A percentile compares a stretch with the other conserved stretches of the same genome.
phyloP scores from a whole-genome alignment of 2,329 filamentous ascomycete species.

The Chaetomium globosum region DNA sequence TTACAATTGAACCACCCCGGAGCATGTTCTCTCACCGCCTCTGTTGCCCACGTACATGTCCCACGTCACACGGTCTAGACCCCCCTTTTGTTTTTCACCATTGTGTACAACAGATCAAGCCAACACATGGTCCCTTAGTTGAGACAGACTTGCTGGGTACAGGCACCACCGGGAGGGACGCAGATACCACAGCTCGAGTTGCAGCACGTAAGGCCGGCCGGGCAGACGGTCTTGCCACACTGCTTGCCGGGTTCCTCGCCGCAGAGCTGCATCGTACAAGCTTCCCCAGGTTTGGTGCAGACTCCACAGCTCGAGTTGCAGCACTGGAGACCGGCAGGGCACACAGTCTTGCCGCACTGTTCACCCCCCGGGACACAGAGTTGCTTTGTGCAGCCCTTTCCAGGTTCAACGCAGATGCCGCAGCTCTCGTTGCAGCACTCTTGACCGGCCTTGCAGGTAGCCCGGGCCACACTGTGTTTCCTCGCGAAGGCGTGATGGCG shows the following conservation, averaged over 20 bases:
- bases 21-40: too few relatives aligned
- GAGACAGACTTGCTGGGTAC: conserved; percentile 28
- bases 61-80: background rate
- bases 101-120: too few relatives aligned
- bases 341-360: conserved; percentile 32
- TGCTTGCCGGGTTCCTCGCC: conserved; percentile 3
- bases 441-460: conserved; percentile 24
- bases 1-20: too few relatives aligned
- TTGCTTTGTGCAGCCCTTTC: conserved; percentile 29
- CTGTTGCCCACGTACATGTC: background rate
- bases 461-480: conserved; percentile 24
- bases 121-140: background rate
- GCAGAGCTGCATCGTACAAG: conserved; percentile 34
- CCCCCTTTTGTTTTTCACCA: too few relatives aligned
- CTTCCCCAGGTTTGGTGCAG: conserved; percentile 30
- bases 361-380: conserved; percentile 27
- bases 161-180: conserved; percentile 27
- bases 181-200: conserved; percentile 37
- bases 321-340: conserved; percentile 27
- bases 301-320: conserved; percentile 37
- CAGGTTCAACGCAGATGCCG: conserved; percentile 33
- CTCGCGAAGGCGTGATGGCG: background rate
- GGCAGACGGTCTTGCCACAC: conserved; percentile 34
- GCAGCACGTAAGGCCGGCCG: conserved; percentile 31
- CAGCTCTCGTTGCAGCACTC: conserved; percentile 34